A percentile compares a stretch with the other conserved stretches of the same genome.
These are phyloP conservation scores for Fomitopsis pinicola DNA, from an alignment of 1,284 basidiomycete species.

Conservation along the genomic window DNA sequence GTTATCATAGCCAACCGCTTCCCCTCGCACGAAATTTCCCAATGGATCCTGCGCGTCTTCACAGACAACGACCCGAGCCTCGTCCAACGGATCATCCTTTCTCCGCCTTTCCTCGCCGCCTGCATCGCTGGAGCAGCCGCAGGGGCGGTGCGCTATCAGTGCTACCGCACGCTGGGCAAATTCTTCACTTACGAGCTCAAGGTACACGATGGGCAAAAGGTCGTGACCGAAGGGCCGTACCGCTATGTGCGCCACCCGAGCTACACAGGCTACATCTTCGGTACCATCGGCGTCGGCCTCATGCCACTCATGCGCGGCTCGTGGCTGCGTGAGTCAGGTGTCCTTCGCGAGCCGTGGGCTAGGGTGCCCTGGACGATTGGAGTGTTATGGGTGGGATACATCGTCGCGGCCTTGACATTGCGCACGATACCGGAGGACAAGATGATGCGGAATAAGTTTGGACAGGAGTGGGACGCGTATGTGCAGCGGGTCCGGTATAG, in stretches of 20 bases:
- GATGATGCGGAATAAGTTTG: constrained; percentile 8
- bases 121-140: constrained; percentile 1
- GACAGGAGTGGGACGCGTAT: constrained; percentile 7
- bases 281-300: constrained; percentile 7
- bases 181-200: constrained; percentile 13
- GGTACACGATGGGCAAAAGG: constrained; percentile 4
- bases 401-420: background rate
- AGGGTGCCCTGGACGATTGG: background rate
- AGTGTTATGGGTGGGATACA: background rate
- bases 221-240: constrained; percentile 13
- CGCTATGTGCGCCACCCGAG: constrained; percentile 11
- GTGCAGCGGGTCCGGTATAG: constrained; percentile 1
- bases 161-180: constrained; percentile 8
- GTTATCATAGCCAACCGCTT: background rate
- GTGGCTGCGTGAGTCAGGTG: constrained; percentile 8
- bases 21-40: background rate
- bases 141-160: constrained; percentile 3
- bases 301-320: constrained; percentile 4
- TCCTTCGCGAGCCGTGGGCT: constrained; percentile 2
- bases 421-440: constrained; percentile 10
- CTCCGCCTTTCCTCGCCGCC: constrained; percentile 6
- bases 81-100: background rate
- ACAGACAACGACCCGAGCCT: background rate
- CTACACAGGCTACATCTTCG: constrained; percentile 8
- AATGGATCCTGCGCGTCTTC: background rate